These are phyloP conservation scores for Trypanosoma boissoni DNA, from an alignment of 208 protist species.

Conservation along the genomic window DNA sequence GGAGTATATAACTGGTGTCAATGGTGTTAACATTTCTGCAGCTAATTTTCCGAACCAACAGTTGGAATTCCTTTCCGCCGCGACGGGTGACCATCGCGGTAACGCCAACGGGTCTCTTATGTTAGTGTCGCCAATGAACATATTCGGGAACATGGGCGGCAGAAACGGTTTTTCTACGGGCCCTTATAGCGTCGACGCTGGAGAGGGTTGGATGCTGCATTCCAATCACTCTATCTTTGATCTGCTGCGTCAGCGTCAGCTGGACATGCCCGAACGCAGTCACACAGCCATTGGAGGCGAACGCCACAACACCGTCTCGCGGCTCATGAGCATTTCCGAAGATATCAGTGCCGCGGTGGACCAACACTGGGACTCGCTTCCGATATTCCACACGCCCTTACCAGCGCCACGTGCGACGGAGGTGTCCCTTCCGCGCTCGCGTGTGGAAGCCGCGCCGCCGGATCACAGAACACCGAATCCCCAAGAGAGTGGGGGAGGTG, in stretches of 20 bases:
- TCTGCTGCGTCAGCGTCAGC: neutral
- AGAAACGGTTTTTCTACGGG: neutral
- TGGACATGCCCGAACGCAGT: neutral
- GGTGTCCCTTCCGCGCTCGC: conserved; percentile 20
- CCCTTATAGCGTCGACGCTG: neutral
- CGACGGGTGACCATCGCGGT: conserved; percentile 13
- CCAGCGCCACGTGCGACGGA: conserved; percentile 32
- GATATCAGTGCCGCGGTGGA: conserved; percentile 28
- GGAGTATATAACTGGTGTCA: too few relatives aligned
- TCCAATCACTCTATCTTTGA: conserved; percentile 5
- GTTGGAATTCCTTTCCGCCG: too few relatives aligned
- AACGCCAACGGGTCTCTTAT: conserved; percentile 5
- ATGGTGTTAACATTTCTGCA: too few relatives aligned
- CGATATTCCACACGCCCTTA: conserved; percentile 23
- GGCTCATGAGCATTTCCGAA: conserved; percentile 32
- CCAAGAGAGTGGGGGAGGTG: neutral
- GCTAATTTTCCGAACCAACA: too few relatives aligned
- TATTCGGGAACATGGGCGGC: too few relatives aligned
- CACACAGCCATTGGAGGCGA: conserved; percentile 1
- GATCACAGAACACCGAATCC: neutral
- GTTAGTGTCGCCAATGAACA: neutral
- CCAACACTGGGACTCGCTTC: conserved; percentile 13
- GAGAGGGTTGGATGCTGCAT: neutral
- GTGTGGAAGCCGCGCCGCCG: too few relatives aligned
- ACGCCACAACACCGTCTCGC: conserved; percentile 17